A percentile compares a stretch with the other conserved stretches of the same genome.
Conservation (phyloP, 495 filamentous ascomycete species). For the Podospora sp. region DNA sequence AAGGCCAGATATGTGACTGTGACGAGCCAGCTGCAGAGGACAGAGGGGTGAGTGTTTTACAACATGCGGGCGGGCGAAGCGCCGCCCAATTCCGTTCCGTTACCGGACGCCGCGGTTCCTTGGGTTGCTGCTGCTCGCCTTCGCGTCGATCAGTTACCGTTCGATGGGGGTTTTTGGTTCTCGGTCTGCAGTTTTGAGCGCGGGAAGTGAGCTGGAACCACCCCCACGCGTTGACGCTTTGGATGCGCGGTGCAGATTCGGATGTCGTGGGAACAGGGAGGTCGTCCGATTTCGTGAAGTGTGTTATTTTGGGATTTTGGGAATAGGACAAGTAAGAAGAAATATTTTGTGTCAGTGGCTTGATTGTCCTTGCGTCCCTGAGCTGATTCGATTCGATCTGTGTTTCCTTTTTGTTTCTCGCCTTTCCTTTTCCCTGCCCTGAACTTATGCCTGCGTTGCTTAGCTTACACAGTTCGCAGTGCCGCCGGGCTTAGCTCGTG, state of each 20-base stretch:
- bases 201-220: no score
- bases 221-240: background rate
- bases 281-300: background rate
- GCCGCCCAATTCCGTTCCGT: background rate
- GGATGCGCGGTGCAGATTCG: background rate
- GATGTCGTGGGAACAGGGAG: background rate
- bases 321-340: background rate
- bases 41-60: background rate
- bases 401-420: background rate
- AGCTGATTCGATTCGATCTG: background rate
- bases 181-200: background rate
- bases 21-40: background rate
- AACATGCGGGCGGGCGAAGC: background rate
- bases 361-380: background rate
- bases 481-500: background rate
- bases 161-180: background rate
- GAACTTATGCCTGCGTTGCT: background rate
- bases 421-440: background rate
- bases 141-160: constrained; percentile 3
- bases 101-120: background rate
- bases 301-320: background rate
- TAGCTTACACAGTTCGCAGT: background rate
- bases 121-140: background rate
- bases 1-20: background rate
- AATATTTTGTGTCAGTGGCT: background rate